These are phyloP conservation scores for Euphorbia tirucalli DNA, from an alignment of 345 rosid species.

Conservation along the genomic window DNA sequence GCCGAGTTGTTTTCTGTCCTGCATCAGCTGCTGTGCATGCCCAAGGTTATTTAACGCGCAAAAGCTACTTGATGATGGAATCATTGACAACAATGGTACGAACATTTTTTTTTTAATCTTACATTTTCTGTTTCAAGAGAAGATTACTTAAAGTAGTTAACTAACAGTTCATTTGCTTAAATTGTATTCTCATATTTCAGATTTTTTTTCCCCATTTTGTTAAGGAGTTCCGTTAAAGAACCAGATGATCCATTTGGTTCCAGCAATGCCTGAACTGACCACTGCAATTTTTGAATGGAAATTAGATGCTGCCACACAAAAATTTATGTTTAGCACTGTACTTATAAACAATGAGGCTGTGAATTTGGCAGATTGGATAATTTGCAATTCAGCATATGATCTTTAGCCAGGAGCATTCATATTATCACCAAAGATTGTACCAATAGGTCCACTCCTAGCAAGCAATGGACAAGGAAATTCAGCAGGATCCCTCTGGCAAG, in stretches of 20 bases:
- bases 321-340: not conserved
- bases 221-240: not conserved
- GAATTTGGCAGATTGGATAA: not conserved
- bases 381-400: not conserved
- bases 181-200: not conserved
- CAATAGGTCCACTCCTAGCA: constrained; percentile 2
- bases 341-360: not conserved
- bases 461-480: not conserved
- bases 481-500: not conserved
- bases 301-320: not conserved
- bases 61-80: not conserved
- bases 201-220: not conserved
- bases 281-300: not conserved
- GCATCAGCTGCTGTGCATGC: not conserved
- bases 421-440: not conserved
- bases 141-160: no score
- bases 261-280: not conserved
- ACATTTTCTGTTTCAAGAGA: no score
- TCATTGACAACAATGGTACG: not conserved
- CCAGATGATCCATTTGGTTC: not conserved
- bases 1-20: not conserved
- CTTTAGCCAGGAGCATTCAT: constrained; percentile 6
- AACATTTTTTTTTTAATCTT: not conserved
- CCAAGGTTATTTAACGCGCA: no score
- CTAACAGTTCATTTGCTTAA: not conserved